Evolutionary conservation across 768 basidiomycete genomes (phyloP).

Genomic region (Lentinula aciculospora): DNA sequence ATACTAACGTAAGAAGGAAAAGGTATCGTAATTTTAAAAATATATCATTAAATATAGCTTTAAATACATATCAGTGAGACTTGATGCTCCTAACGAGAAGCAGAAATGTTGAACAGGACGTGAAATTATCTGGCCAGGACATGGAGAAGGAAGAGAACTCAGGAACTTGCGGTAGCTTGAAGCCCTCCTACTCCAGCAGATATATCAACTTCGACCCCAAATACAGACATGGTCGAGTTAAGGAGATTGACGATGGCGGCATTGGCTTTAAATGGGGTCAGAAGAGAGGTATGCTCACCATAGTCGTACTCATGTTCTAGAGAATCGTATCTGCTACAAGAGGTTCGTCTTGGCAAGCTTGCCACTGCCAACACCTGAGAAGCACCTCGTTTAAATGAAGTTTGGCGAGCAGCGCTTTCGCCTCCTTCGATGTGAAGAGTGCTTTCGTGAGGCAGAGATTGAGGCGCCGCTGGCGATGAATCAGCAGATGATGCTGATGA

Average conservation of each 20-base stretch:
- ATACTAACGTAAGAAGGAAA: not conserved
- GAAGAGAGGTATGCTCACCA: not conserved
- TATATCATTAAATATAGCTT: not conserved
- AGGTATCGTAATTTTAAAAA: not conserved
- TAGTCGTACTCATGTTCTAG: not conserved
- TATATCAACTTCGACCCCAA: not conserved
- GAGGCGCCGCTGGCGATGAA: slow-evolving; percentile 13
- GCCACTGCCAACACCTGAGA: slow-evolving; percentile 44
- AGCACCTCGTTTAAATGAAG: slow-evolving; percentile 68
- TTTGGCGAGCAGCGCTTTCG: slow-evolving; percentile 27
- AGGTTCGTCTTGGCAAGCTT: not conserved
- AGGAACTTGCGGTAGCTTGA: not conserved
- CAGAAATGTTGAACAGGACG: not conserved
- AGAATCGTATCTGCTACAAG: not conserved
- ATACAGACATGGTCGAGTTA: not conserved
- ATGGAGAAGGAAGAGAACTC: not conserved
- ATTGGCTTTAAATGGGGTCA: not conserved
- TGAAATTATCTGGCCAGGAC: not conserved
- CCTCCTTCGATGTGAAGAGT: slow-evolving; percentile 14
- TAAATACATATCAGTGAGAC: not conserved
- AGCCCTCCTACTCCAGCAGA: not conserved
- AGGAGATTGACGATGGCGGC: not conserved
- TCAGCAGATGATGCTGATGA: slow-evolving; percentile 11
- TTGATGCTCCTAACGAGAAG: not conserved
- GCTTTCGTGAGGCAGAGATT: slow-evolving; percentile 10